Evolutionary conservation across 352 stramenopile species (phyloP).

Genomic region (Phytophthora ramorum): DNA sequence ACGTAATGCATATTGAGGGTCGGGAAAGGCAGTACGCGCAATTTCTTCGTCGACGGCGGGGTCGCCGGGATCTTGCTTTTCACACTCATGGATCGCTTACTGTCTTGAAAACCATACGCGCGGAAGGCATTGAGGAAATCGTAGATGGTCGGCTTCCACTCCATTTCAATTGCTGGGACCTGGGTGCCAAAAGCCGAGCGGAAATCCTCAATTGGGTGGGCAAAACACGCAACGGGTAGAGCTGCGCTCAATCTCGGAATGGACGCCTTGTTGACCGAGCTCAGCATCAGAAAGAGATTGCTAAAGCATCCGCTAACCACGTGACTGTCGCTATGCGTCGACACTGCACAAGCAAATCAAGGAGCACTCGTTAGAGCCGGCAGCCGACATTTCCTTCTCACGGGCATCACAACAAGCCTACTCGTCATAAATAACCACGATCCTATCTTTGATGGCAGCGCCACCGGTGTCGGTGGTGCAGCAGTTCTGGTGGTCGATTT

Average conservation of each 20-base stretch:
- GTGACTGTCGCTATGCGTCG: constrained; percentile 69
- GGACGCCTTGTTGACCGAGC: constrained; percentile 22
- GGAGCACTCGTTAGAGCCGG: constrained; percentile 4
- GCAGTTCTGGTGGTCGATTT: constrained; percentile 18
- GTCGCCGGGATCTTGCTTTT: constrained; percentile 75
- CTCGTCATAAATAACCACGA: constrained; percentile 83
- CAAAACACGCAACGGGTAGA: constrained; percentile 59
- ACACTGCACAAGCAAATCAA: constrained; percentile 52
- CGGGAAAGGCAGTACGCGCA: constrained; percentile 56
- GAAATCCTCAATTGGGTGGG: constrained; percentile 62
- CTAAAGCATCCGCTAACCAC: constrained; percentile 76
- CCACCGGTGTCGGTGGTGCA: constrained; percentile 18
- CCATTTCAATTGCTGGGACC: constrained; percentile 57
- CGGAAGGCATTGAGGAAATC: constrained; percentile 83
- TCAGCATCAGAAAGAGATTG: constrained; percentile 69
- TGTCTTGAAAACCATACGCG: constrained; percentile 83
- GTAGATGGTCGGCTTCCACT: constrained; percentile 74
- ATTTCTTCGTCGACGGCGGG: constrained; percentile 32
- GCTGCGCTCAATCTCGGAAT: constrained; percentile 43
- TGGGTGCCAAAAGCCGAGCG: constrained; percentile 39
- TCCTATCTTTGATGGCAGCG: constrained; percentile 66
- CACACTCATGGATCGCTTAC: constrained; percentile 83
- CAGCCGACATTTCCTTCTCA: neutral
- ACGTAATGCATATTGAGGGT: constrained; percentile 86
- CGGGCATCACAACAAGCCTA: constrained; percentile 34